phyloP scores from a whole-genome alignment of 352 stramenopile genomes.

The Plasmopara viticola region DNA sequence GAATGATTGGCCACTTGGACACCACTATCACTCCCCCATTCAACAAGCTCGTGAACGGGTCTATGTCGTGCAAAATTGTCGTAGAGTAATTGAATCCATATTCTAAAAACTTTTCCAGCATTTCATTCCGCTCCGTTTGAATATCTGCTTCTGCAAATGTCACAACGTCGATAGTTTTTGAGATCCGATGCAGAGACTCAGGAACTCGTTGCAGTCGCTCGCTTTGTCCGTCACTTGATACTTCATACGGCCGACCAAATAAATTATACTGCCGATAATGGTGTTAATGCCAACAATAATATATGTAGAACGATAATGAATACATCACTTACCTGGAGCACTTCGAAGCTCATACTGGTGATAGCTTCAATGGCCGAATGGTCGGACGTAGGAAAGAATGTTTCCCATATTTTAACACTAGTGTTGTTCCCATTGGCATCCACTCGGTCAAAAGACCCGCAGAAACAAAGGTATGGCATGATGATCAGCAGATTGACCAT shows the following conservation, averaged over 20 bases:
- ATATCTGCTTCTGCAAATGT: conserved; percentile 72
- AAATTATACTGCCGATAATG: conserved; percentile 63
- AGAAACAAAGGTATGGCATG: conserved; percentile 5
- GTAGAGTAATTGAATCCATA: conserved; percentile 60
- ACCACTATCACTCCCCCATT: conserved; percentile 79
- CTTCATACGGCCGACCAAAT: conserved; percentile 60
- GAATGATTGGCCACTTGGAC: conserved; percentile 74
- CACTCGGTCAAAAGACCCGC: background rate
- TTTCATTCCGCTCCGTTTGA: conserved; percentile 38
- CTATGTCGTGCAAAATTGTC: conserved; percentile 61
- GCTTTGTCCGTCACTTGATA: conserved; percentile 64
- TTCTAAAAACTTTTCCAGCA: conserved; percentile 52
- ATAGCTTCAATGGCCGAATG: background rate
- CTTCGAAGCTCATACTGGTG: conserved; percentile 41
- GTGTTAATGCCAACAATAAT: conserved; percentile 2
- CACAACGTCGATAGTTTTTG: conserved; percentile 56
- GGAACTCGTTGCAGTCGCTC: conserved; percentile 62
- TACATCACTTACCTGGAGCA: conserved; percentile 40
- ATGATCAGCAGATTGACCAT: conserved; percentile 1
- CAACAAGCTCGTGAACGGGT: conserved; percentile 75
- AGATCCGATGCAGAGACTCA: conserved; percentile 37
- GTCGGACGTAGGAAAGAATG: conserved; percentile 3
- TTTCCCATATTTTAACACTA: conserved; percentile 6
- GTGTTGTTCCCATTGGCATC: background rate
- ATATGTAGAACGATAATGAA: background rate